Evolutionary conservation across 768 basidiomycete genomes (phyloP), one percentile per base, ranked within the genome.

Genomic region (Butyriboletus loyo): DNA sequence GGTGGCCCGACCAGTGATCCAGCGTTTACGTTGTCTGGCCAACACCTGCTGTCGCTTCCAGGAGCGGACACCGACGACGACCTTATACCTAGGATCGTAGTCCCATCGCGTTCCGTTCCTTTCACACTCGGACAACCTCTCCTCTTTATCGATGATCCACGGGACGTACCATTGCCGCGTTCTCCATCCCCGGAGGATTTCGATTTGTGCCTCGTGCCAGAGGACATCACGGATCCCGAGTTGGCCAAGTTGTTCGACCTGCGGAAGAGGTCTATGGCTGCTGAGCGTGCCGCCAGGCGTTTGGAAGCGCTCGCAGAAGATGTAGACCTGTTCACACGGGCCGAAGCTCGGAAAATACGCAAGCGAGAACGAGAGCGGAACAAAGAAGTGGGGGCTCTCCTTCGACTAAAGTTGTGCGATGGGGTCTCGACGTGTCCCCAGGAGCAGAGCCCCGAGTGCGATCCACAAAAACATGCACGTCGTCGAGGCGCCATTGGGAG

Each of bases 331-430:
- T 69, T 71, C 52, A 58, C 64, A 52, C 70, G 72, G 31, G 70
- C 69, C 54, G 80, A 78, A 58, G 77, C 75, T 48, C 68, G 75
- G 56, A 75, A 70, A 54, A 63, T 50, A 57, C 68, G 77, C 55
- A 82, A 80, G 65, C 68, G 72, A 45, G 78, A 81, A 59, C 77
- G 78, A 59, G 84, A 83, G 66, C 70, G 77, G 36, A 73, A 75
- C 22, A 75, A 77, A 55, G 85, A 86, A 70, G 67, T 85, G 11
- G 75, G 77, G 9, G 72, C 79, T 31, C 69, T 86, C 54, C 66
- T 86, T 56, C 73, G 81, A 59, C 63, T 85, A 55, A 86, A 85
- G 68, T 60, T 82, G 55, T 71, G 65, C 21, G 67, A 69, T 41
- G 58, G 58, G 42, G 52, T 69, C 17, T 39, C 53, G 7, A 53